Evolutionary conservation across 208 protist genomes (phyloP).

Genomic region (Leishmania arabica): DNA sequence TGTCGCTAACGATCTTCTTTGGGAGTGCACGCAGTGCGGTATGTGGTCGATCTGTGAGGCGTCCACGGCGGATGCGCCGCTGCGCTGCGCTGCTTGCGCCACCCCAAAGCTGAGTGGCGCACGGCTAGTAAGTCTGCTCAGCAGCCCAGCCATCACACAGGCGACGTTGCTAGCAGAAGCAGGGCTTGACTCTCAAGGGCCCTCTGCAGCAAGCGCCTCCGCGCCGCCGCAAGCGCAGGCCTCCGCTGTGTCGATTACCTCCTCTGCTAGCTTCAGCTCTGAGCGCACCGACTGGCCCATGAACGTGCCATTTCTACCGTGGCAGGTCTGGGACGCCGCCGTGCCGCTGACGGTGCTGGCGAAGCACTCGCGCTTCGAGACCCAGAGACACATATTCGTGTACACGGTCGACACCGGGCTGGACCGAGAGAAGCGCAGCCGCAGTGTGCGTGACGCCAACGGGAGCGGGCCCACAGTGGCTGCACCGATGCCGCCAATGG

Average conservation of each 20-base stretch:
- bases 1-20: constrained; percentile 55
- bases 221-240: neutral
- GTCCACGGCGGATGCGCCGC: constrained; percentile 28
- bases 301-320: constrained; percentile 82
- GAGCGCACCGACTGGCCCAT: constrained; percentile 76
- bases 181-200: neutral
- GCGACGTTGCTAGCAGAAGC: constrained; percentile 10
- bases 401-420: constrained; percentile 54
- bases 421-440: constrained; percentile 21
- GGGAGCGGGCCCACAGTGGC: neutral
- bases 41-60: constrained; percentile 53
- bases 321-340: constrained; percentile 89
- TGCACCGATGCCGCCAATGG: neutral
- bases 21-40: constrained; percentile 89
- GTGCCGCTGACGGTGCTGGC: constrained; percentile 59
- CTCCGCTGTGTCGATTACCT: neutral
- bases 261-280: constrained; percentile 29
- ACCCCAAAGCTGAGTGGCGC: constrained; percentile 59
- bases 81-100: constrained; percentile 48
- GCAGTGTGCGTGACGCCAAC: neutral
- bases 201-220: neutral
- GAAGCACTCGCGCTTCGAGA: constrained; percentile 72
- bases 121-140: constrained; percentile 32
- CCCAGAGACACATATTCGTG: constrained; percentile 73
- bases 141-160: constrained; percentile 28